Conservation (phyloP, 495 filamentous ascomycete genomes). For the Tuber umbilicatum region DNA sequence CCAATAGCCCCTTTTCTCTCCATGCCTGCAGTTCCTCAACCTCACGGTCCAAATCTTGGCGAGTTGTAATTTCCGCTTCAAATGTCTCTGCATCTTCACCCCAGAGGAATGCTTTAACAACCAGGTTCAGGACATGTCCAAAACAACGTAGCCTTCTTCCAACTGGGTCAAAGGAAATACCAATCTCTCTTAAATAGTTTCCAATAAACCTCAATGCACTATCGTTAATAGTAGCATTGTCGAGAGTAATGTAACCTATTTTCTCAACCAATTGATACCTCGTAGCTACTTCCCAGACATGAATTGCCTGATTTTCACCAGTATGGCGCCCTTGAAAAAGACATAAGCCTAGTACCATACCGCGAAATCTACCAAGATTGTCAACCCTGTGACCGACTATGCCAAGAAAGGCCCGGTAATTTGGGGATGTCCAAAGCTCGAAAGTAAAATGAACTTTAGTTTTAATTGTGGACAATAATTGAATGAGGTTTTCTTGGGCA, state of each 20-base stretch:
- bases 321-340: background rate
- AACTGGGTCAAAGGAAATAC: conserved; percentile 20
- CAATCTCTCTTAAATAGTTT: background rate
- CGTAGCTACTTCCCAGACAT: conserved; percentile 15
- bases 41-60: background rate
- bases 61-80: background rate
- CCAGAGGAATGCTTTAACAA: conserved; percentile 26
- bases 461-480: background rate
- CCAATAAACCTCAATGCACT: conserved; percentile 7
- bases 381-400: background rate
- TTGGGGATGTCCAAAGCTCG: background rate
- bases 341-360: background rate
- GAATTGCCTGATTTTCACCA: conserved; percentile 16
- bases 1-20: conserved; percentile 16
- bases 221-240: conserved; percentile 32
- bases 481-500: background rate
- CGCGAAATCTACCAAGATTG: background rate
- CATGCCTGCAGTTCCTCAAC: conserved; percentile 11
- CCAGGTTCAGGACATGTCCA: conserved; percentile 27
- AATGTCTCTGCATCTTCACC: conserved; percentile 5
- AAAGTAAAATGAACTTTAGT: background rate
- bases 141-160: conserved; percentile 16
- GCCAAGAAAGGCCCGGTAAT: background rate
- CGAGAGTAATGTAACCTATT: conserved; percentile 27
- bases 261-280: conserved; percentile 18